phyloP scores from a whole-genome alignment of 225 moss, liverwort and hornwort species.

The Marchantia paleacea region DNA sequence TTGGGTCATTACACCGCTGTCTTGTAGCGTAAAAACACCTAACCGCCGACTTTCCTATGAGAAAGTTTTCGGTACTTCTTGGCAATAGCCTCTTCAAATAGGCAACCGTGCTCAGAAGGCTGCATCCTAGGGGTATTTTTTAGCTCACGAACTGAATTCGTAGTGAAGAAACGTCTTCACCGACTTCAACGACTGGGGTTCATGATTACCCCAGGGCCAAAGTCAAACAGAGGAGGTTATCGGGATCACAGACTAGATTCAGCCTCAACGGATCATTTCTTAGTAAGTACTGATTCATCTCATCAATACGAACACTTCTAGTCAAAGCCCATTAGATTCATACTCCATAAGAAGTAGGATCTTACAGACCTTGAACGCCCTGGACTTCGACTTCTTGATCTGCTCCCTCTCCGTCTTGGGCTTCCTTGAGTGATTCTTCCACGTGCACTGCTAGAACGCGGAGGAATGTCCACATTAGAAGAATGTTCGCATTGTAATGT shows the following conservation, averaged over 20 bases:
- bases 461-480: slow-evolving; percentile 27
- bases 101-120: not conserved
- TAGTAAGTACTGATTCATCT: slow-evolving; percentile 2
- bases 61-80: not conserved
- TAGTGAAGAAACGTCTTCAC: not conserved
- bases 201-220: not conserved
- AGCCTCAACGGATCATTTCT: not conserved
- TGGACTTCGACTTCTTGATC: slow-evolving; percentile 86
- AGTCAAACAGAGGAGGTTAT: not conserved
- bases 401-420: slow-evolving; percentile 63
- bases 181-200: not conserved
- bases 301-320: slow-evolving; percentile 1
- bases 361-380: slow-evolving; percentile 57
- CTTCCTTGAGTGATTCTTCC: slow-evolving; percentile 84
- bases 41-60: not conserved
- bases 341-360: slow-evolving; percentile 6
- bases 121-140: too few relatives aligned
- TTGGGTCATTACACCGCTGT: not conserved
- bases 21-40: not conserved
- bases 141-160: not conserved
- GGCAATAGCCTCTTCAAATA: not conserved
- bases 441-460: slow-evolving; percentile 63
- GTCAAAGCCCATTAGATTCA: slow-evolving; percentile 5
- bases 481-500: not conserved
- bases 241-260: not conserved